Base-by-base conservation (phyloP, 768 basidiomycete species). In the Termitomyces sp. region DNA sequence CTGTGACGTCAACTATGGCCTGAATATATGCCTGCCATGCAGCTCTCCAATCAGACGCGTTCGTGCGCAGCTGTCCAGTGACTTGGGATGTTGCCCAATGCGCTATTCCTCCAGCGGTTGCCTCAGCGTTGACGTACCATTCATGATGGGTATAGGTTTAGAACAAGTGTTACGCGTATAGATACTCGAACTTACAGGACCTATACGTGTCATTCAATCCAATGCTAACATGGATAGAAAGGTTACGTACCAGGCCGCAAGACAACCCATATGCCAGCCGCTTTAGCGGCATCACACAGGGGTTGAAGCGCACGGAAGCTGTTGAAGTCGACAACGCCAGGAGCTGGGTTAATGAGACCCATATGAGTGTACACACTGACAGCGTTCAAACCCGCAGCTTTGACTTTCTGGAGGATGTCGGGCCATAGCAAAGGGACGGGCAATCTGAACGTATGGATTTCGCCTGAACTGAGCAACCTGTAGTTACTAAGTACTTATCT, bases 401-500 rank as follows among this genome's bases (percentile, higher is more conserved):
- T 91, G 61, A 85, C 77, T 69, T 91, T 94, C 65, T 94, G 87
- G 45, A 94, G 81, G 54, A 94, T 85, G 68, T 93, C 92, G 13
- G 85, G 79, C 91, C 92, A 94, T 58, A 94, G 72, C 3, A 84
- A 84, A 16, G 89, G 90, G 0, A 92, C 88, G 11, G 91, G 92
- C 8, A 94, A 74, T 24, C 91, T 84, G 76, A 90, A 94, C 0
- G 90, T 84, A 67, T 93, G 92, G 71, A 92, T 91, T 71, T 93
- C 92, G 60, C 92, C 92, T 0, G 90, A 91, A 66, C 91, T 92
- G 61, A 8, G 44, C n/a, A n/a, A n/a, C n/a, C n/a, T n/a, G n/a
- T n/a, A n/a, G n/a, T n/a, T n/a, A n/a, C n/a, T n/a, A n/a, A n/a
- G n/a, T n/a, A n/a, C n/a, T n/a, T 87, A 89, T 70, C 87, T 51